Evolutionary conservation across 2,329 filamentous ascomycete genomes (phyloP).

Genomic region (Pestalotiopsis sp.): DNA sequence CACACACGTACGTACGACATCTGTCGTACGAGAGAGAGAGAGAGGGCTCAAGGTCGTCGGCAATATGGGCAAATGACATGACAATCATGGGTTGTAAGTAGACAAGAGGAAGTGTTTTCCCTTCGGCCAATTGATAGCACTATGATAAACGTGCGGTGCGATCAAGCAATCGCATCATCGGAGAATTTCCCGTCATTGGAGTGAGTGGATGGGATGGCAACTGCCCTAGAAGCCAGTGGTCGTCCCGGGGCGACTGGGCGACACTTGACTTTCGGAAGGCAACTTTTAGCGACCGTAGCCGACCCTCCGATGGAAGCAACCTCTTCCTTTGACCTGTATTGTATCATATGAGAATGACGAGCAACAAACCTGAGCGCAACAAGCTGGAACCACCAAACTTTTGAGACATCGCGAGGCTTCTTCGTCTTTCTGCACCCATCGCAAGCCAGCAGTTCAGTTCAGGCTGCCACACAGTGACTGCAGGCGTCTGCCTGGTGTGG

Average conservation of each 20-base stretch:
- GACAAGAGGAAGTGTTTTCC: neutral
- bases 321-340: neutral
- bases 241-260: neutral
- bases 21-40: neutral
- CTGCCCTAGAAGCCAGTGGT: neutral
- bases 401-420: neutral
- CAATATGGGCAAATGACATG: neutral
- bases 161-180: neutral
- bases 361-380: neutral
- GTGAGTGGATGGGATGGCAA: neutral
- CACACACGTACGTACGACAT: neutral
- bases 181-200: neutral
- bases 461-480: neutral
- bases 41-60: neutral
- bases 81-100: neutral
- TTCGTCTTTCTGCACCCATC: neutral
- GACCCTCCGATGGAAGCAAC: neutral
- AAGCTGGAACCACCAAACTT: neutral
- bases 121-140: neutral
- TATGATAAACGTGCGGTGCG: too few relatives aligned
- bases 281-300: constrained; percentile 8
- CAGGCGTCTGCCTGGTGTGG: neutral
- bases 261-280: constrained; percentile 1
- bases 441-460: neutral
- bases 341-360: neutral